Base-by-base conservation (phyloP, 257 asterid genomes). In the Fraxinus cuspidata region DNA sequence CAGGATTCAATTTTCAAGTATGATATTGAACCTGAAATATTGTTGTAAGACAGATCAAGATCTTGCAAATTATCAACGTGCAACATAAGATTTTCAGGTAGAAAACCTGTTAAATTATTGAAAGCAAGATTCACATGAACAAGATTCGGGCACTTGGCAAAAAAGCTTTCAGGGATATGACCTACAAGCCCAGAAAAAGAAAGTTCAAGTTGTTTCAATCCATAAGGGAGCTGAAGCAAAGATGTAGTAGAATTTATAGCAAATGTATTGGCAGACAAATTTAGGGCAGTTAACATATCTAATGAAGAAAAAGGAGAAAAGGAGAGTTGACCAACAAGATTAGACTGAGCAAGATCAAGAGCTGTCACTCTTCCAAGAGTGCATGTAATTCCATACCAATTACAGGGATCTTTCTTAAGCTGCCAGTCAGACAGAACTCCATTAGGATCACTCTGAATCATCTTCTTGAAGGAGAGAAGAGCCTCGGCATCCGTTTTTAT, bases 31-130 rank as follows among this genome's bases (percentile, higher is more conserved):
- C 98, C 99, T 0, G 96, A 82, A 19, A 95, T 76, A 79, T 92
- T 91, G 81, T 95, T 95, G 80, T 91, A 95, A 13, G 97, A 91
- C 32, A 95, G 84, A 69, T 93, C 98, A 21, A 95, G 90, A 40
- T 80, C 88, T 79, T 84, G 86, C 73, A 95, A 72, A 68, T 86
- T 91, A 58, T 88, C 94, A 6, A 88, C 79, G 51, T 49, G 77
- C 23, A 88, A 49, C 76, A 95, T 77, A 15, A 91, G 85, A 31
- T 84, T 86, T 25, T 85, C 81, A 1, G 97, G 97, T 9, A 95
- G 51, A 49, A 74, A 47, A 28, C 98, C 97, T 0, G 96, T 89
- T 12, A 95, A 74, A 49, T 91, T 92, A 69, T 88, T 95, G 92
- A 95, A 95, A 49, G 89, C 96, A 21, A 95, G 90, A 70, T 85